Conservation (phyloP, 2,329 filamentous ascomycete genomes). For the Colletotrichum sansevieriae region DNA sequence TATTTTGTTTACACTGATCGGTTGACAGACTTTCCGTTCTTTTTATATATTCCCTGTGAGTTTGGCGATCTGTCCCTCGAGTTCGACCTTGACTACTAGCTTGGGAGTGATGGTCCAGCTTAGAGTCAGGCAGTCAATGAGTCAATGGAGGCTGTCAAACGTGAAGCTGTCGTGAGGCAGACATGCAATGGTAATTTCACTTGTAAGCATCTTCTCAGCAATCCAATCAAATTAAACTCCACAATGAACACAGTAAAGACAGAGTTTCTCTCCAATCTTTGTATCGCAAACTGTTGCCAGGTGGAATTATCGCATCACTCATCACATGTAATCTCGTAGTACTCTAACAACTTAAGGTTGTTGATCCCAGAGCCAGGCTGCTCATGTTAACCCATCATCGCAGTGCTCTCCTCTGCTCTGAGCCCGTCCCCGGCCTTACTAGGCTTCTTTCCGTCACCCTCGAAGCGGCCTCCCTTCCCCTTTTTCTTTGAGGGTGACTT, state of each 20-base stretch:
- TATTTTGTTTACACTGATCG: not conserved
- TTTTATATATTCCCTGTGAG: not conserved
- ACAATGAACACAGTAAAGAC: not conserved
- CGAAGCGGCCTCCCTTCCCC: not conserved
- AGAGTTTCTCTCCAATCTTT: not conserved
- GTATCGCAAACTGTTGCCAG: too few relatives aligned
- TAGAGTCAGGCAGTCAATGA: too few relatives aligned
- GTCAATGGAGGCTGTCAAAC: not conserved
- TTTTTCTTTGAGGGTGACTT: not conserved
- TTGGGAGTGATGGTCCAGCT: too few relatives aligned
- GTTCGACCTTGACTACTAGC: not conserved
- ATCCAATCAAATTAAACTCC: too few relatives aligned
- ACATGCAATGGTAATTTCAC: not conserved
- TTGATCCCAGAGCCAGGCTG: slow-evolving; percentile 4
- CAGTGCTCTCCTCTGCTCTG: slow-evolving; percentile 11
- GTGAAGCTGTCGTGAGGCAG: not conserved
- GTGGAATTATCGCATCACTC: slow-evolving; percentile 12
- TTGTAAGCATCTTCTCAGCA: not conserved
- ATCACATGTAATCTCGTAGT: slow-evolving; percentile 29
- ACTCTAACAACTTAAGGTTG: slow-evolving; percentile 15
- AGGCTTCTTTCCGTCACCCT: not conserved
- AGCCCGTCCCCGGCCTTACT: not conserved
- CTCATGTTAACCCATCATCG: not conserved
- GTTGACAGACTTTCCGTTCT: not conserved
- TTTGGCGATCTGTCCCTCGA: not conserved